Evolutionary conservation across 23 red algal species (phyloP).

Genomic region (Gracilaria domingensis): DNA sequence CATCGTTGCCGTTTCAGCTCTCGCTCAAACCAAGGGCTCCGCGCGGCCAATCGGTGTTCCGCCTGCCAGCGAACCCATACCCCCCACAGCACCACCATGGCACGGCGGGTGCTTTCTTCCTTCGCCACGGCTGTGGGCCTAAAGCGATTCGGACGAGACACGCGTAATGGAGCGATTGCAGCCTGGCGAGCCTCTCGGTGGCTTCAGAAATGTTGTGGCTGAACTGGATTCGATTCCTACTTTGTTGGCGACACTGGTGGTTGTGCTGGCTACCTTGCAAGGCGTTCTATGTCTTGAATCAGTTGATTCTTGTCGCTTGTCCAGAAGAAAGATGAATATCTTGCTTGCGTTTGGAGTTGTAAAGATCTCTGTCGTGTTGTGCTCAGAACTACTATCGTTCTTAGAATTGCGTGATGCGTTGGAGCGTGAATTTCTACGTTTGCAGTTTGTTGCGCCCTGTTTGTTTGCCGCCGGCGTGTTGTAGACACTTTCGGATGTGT

Average conservation of each 20-base stretch:
- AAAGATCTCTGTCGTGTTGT: neutral
- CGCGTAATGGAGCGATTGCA: neutral
- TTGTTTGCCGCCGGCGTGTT: conserved; percentile 38
- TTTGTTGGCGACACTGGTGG: neutral
- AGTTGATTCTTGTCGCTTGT: conserved; percentile 42
- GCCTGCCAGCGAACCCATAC: too few relatives aligned
- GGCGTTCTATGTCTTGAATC: conserved; percentile 32
- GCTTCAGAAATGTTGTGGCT: neutral
- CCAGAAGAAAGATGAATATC: conserved; percentile 44
- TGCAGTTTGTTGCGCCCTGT: conserved; percentile 45
- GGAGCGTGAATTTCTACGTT: neutral
- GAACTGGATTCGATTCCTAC: conserved; percentile 12
- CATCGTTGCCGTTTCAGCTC: neutral
- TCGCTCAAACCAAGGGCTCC: neutral
- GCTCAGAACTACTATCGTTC: conserved; percentile 36
- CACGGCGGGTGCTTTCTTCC: neutral
- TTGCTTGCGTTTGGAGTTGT: conserved; percentile 16
- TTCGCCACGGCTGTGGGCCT: neutral
- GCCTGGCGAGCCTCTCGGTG: conserved; percentile 3
- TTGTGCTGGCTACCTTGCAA: conserved; percentile 25
- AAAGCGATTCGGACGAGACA: too few relatives aligned
- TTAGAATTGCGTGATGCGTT: conserved; percentile 31
- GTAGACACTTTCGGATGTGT: conserved; percentile 5
- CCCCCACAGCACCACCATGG: too few relatives aligned
- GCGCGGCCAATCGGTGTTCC: too few relatives aligned